A percentile compares a stretch with the other conserved stretches of the same genome.
Conservation (phyloP, 768 basidiomycete genomes). For the Polyporus arcularius region DNA sequence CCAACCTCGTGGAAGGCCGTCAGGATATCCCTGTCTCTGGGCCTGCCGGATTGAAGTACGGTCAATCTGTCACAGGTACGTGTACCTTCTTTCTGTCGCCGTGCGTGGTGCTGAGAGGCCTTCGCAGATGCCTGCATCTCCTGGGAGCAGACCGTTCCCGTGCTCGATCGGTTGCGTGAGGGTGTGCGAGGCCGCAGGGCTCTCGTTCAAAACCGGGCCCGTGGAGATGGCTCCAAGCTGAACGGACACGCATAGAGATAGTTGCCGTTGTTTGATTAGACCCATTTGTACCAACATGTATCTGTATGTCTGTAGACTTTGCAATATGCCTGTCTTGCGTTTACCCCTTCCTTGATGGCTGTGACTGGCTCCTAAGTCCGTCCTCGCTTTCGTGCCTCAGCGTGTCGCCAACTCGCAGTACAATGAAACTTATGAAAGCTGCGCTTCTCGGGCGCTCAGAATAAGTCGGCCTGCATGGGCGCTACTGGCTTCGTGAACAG, state of each 20-base stretch:
- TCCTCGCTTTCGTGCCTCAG: too few species aligned
- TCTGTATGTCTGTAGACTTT: not conserved
- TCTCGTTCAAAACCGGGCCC: slow-evolving; percentile 39
- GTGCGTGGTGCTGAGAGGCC: not conserved
- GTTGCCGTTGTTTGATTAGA: not conserved
- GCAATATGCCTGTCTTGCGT: not conserved
- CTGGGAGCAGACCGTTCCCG: slow-evolving; percentile 84
- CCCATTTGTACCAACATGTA: too few species aligned
- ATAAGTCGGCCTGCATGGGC: too few species aligned
- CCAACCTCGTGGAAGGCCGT: slow-evolving; percentile 84
- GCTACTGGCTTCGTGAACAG: too few species aligned
- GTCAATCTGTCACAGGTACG: slow-evolving; percentile 86
- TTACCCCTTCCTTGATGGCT: not conserved
- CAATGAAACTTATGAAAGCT: too few species aligned
- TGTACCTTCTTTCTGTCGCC: slow-evolving; percentile 36
- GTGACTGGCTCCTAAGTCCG: too few species aligned
- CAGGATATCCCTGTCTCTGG: slow-evolving; percentile 81
- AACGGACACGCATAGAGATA: slow-evolving; percentile 16
- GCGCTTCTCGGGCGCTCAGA: too few species aligned
- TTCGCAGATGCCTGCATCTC: slow-evolving; percentile 50
- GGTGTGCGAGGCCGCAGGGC: slow-evolving; percentile 80
- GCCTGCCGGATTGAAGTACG: slow-evolving; percentile 72
- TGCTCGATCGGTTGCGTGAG: slow-evolving; percentile 82
- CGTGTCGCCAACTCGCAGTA: too few species aligned
- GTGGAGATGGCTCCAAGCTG: slow-evolving; percentile 20